Evolutionary conservation across 23 red algal genomes (phyloP).

Genomic region (Gracilariopsis chorda): DNA sequence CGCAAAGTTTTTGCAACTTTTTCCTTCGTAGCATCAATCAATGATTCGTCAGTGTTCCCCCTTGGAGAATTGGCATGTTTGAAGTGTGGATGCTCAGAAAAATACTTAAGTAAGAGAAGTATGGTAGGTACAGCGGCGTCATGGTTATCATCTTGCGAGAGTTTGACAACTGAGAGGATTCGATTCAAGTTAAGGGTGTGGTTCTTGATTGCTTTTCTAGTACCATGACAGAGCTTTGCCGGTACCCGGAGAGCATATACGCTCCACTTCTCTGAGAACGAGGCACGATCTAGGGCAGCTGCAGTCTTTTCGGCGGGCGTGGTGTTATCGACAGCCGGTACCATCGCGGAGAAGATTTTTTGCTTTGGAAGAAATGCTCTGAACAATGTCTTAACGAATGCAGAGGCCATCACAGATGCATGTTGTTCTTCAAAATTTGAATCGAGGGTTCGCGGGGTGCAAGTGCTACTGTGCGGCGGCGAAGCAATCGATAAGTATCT

Average conservation of each 20-base stretch:
- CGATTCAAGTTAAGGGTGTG: slow-evolving; percentile 57
- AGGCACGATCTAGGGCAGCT: not conserved
- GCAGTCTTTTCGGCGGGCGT: not conserved
- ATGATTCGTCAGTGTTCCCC: not conserved
- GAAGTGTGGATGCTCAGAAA: not conserved
- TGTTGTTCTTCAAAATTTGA: no score
- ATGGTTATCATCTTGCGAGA: not conserved
- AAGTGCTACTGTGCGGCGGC: no score
- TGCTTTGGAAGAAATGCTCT: not conserved
- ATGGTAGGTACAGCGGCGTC: not conserved
- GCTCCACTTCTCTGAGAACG: not conserved
- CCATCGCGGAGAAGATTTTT: not conserved
- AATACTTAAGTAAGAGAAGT: not conserved
- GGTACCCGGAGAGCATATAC: slow-evolving; percentile 41
- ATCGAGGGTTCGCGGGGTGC: no score
- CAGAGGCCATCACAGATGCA: not conserved
- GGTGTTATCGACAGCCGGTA: not conserved
- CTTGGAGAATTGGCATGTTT: not conserved
- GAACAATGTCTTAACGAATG: not conserved
- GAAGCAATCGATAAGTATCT: no score
- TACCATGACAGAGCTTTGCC: slow-evolving; percentile 22
- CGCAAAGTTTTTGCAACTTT: not conserved
- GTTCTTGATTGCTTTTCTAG: slow-evolving; percentile 21
- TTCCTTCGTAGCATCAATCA: not conserved
- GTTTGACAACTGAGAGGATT: slow-evolving; percentile 28